Evolutionary conservation across 1,139 yeast species (phyloP), one percentile per base, ranked within the genome.

Genomic region (Sugiyamaella japonica): DNA sequence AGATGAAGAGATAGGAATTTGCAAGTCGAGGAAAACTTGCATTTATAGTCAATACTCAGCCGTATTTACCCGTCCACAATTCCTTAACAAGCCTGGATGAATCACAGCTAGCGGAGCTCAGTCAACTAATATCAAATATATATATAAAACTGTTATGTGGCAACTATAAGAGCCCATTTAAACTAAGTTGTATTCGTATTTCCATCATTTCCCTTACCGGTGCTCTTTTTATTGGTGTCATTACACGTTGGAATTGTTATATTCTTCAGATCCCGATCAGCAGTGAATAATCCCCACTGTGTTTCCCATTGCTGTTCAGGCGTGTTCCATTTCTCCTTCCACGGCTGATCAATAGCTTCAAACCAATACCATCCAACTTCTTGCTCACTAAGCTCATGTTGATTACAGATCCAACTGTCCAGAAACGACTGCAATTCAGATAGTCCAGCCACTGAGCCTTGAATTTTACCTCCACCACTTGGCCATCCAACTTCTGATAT

Each of bases 401-500:
- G 44, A 8, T 65, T 70, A 63, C 89, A 83, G 2, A 82, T 65
- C 81, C 84, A 85, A 25, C 71, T 71, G 52, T 77, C 68, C 50
- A 84, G 60, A 59, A 85, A 83, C 8, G 55, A 59, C 57, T 82
- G 83, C 63, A 78, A 69, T 52, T 78, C 76, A 1, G 63, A 56
- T 1, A 66, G 57, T 1, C 79, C 79, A 0, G 89, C 86, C 5
- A 70, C 67, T 0, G 89, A 73, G 1, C 68, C 67, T 46, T 71
- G 67, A 56, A 73, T 76, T 1, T 50, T 56, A 0, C 89, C 89
- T 9, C 89, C 90, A 1, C 70, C 73, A 52, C 77, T 80, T 1
- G 90, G 90, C 90, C 90, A 85, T 0, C 89, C 90, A 15, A 84
- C 79, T 63, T 85, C 89, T 0, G 87, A 76, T 1, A 85, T 75